Evolutionary conservation across 2,329 filamentous ascomycete species (phyloP).

Genomic region (Aspergillus ochraceoroseus): DNA sequence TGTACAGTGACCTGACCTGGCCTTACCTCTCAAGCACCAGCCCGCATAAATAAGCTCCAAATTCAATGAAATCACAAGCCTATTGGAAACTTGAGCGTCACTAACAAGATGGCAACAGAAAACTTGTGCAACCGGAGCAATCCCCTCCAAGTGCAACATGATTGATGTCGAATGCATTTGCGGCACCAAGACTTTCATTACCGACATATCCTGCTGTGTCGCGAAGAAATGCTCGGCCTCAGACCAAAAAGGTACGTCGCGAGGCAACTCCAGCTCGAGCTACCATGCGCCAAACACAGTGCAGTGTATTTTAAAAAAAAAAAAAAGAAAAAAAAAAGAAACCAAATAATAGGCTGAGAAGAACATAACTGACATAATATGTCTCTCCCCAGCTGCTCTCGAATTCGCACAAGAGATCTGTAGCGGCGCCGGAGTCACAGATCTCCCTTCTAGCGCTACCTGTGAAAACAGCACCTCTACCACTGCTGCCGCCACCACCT

Average conservation of each 20-base stretch:
- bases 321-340: too few relatives aligned
- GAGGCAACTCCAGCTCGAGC: too few relatives aligned
- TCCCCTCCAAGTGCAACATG: constrained; percentile 36
- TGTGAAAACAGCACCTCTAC: constrained; percentile 22
- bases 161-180: constrained; percentile 51
- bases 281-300: too few relatives aligned
- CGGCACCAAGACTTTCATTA: constrained; percentile 43
- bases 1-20: too few relatives aligned
- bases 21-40: too few relatives aligned
- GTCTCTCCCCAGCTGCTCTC: constrained; percentile 29
- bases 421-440: constrained; percentile 34
- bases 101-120: constrained; percentile 23
- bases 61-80: too few relatives aligned
- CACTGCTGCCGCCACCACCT: constrained; percentile 15
- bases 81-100: not conserved
- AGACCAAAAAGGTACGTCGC: constrained; percentile 43
- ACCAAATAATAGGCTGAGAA: too few relatives aligned
- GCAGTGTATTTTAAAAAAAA: too few relatives aligned
- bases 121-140: constrained; percentile 42
- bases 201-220: constrained; percentile 50
- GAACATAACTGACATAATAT: constrained; percentile 9
- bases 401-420: constrained; percentile 39
- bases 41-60: too few relatives aligned
- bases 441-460: constrained; percentile 32
- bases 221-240: constrained; percentile 38